Base-by-base conservation (phyloP, 164 flowering plant species). In the Nymphaea colorata region DNA sequence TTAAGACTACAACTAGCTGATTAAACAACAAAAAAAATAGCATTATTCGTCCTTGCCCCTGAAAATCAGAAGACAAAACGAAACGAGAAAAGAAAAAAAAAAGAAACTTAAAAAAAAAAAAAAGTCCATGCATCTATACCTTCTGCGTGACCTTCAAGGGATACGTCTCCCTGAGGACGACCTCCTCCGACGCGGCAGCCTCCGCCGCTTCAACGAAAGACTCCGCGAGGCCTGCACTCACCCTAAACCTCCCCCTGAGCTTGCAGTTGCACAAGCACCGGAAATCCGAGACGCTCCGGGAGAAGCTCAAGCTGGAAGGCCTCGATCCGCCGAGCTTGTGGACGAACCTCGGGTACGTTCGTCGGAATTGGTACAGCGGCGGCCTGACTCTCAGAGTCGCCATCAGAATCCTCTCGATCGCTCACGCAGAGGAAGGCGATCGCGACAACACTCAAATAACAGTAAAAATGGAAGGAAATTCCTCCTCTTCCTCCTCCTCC, bases 141-240 rank as follows among this genome's bases (percentile, higher is more conserved):
- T 43, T 78, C 66, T 82, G 75, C 44, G 69, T 76, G n/a, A 86
- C 84, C 60, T 74, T 74, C 59, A 93, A 64, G 43, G 66, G 72
- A 74, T 80, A 90, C 2, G 83, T 87, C 72, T 87, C 79, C 66
- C 62, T 68, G 65, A 80, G 86, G 41, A 75, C 61, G 62, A 79
- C 79, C 53, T 47, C 55, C 55, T 47, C 55, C 55, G 55, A 14
- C 12, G 55, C 55, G 7, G 78, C 82, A 2, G 73, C 16, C 25
- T 80, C 65, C 17, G 82, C 69, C n/a, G 77, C 83, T 10, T 62
- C 64, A 41, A 72, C 41, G 62, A 85, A 73, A 3, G 88, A 65
- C 6, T 69, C 83, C 14, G 77, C 17, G 57, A 86, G 75, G 70
- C 73, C 67, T 65, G 84, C 82, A 72, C 67, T 65, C 51, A 77